phyloP scores from a whole-genome alignment of 1,284 basidiomycete species.

The Pseudozyma sp. region DNA sequence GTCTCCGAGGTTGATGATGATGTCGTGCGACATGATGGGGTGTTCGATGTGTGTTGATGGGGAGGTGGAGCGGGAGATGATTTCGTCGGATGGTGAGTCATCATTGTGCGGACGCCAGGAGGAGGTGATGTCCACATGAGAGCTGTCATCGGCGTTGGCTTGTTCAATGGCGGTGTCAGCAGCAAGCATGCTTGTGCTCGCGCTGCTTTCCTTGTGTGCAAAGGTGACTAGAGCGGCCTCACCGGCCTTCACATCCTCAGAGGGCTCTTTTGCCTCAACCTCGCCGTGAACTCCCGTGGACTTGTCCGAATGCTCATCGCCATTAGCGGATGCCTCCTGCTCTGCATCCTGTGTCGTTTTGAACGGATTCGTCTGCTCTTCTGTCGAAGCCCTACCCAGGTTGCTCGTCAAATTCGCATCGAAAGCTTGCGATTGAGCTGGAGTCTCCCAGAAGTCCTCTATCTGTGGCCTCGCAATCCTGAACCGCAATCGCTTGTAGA shows the following conservation, averaged over 20 bases:
- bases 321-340: conserved; percentile 2
- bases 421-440: conserved; percentile 79
- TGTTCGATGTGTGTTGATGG: conserved; percentile 15
- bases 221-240: too few relatives aligned
- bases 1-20: conserved; percentile 93
- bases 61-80: not conserved
- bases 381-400: not conserved
- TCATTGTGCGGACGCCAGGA: too few relatives aligned
- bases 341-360: conserved; percentile 16
- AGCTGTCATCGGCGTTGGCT: too few relatives aligned
- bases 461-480: conserved; percentile 3
- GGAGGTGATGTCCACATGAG: too few relatives aligned
- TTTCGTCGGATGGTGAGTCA: not conserved
- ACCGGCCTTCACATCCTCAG: too few relatives aligned
- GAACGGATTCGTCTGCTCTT: conserved; percentile 11
- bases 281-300: not conserved
- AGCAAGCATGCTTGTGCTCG: too few relatives aligned
- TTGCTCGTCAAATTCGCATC: not conserved
- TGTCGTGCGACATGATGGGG: conserved; percentile 40
- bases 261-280: not conserved
- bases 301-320: not conserved
- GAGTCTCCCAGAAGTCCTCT: conserved; percentile 74
- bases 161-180: too few relatives aligned
- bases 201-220: too few relatives aligned
- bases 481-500: conserved; percentile 45